Evolutionary conservation across 352 stramenopile genomes (phyloP).

Genomic region (Phytophthora melonis): DNA sequence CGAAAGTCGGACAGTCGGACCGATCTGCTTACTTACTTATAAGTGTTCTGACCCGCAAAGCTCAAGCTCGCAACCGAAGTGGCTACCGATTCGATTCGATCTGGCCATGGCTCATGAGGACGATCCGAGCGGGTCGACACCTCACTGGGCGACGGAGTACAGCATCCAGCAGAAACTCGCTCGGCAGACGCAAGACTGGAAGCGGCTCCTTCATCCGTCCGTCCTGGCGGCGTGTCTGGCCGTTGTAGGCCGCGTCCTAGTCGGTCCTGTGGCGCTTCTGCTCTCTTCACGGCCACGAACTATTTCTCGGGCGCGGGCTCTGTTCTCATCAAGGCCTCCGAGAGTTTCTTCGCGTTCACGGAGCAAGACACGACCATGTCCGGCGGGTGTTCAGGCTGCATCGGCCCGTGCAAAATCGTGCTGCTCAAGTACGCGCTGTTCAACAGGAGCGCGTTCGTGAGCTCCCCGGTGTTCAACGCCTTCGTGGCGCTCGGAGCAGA

Average conservation of each 20-base stretch:
- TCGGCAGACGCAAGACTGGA: not conserved
- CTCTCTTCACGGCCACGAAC: not conserved
- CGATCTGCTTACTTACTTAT: too few relatives aligned
- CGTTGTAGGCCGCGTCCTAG: not conserved
- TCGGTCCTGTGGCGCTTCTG: not conserved
- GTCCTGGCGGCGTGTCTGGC: not conserved
- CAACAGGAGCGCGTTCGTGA: constrained; percentile 17
- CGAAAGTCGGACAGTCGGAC: too few relatives aligned
- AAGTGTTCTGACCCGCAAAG: too few relatives aligned
- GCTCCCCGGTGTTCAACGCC: constrained; percentile 21
- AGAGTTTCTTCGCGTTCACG: constrained; percentile 18
- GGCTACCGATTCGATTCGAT: not conserved
- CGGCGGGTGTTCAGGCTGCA: constrained; percentile 17
- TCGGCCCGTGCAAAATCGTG: constrained; percentile 24
- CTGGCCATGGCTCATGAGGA: not conserved
- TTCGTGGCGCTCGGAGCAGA: constrained; percentile 5
- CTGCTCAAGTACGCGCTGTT: constrained; percentile 32
- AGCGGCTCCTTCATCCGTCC: not conserved
- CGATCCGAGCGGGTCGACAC: not conserved
- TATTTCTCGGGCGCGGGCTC: not conserved
- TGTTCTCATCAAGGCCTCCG: not conserved
- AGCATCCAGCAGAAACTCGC: not conserved
- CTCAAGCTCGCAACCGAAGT: not conserved
- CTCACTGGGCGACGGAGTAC: not conserved
- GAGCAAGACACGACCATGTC: constrained; percentile 22